Percentiles rank a stretch among this genome's conserved stretches.
phyloP scores from a whole-genome alignment of 73 alveolate species.

The Uronychia binucleata region DNA sequence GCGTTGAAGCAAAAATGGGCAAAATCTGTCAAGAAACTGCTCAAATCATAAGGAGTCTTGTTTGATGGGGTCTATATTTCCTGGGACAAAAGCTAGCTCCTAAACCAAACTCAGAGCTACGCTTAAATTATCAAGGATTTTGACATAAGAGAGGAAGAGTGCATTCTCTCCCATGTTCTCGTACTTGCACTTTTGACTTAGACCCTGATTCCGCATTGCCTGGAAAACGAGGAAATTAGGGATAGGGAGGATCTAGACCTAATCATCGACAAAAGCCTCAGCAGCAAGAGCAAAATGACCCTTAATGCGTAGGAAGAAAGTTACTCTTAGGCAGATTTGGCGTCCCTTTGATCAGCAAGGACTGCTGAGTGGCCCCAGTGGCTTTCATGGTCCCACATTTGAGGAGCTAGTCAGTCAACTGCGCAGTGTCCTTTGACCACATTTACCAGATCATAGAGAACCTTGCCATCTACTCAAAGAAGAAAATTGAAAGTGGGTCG shows the following conservation, averaged over 20 bases:
- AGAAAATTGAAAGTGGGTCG: not conserved
- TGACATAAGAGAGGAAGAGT: not conserved
- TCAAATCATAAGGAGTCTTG: not conserved
- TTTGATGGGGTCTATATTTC: not conserved
- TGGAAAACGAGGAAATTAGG: not conserved
- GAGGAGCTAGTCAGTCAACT: not conserved
- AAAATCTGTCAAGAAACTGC: not conserved
- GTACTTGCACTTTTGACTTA: not conserved
- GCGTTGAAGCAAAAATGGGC: not conserved
- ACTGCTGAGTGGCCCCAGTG: not conserved
- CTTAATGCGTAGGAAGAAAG: not conserved
- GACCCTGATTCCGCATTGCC: not conserved
- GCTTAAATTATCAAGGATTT: not conserved
- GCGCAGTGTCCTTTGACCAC: not conserved
- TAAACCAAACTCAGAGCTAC: not conserved
- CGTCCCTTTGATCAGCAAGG: not conserved
- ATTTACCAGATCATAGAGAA: not conserved
- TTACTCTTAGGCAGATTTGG: not conserved
- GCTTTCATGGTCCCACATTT: not conserved
- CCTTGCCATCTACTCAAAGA: not conserved
- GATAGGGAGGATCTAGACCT: not conserved
- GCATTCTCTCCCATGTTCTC: not conserved
- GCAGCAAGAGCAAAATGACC: not conserved
- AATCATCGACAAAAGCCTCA: not conserved
- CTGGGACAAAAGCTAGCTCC: not conserved